These are phyloP conservation scores for Cutaneotrichosporon mucoides DNA, from an alignment of 1,284 basidiomycete species.

Conservation along the genomic window DNA sequence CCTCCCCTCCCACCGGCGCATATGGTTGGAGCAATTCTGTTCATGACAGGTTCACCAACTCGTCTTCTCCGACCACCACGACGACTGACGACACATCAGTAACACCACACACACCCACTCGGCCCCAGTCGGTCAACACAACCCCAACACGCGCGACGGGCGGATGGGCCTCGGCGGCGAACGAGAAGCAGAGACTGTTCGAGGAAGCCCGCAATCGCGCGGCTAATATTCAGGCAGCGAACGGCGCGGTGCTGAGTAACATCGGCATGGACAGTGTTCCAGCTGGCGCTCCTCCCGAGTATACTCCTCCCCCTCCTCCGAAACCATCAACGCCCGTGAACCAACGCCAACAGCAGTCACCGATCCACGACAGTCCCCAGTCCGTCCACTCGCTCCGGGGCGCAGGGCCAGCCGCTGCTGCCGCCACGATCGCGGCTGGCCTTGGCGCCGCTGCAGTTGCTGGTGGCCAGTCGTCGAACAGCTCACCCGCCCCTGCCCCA, in stretches of 20 bases:
- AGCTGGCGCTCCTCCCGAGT: slow-evolving; percentile 12
- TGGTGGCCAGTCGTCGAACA: neutral
- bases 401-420: too few relatives aligned
- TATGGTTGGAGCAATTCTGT: neutral
- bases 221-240: slow-evolving; percentile 49
- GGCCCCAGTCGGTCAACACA: neutral
- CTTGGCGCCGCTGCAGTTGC: neutral
- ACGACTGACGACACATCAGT: neutral
- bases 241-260: slow-evolving; percentile 30
- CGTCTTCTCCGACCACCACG: neutral
- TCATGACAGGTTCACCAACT: neutral
- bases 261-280: slow-evolving; percentile 27
- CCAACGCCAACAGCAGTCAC: neutral
- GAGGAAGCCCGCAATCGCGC: slow-evolving; percentile 62
- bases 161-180: slow-evolving; percentile 28
- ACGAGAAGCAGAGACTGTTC: slow-evolving; percentile 56
- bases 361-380: slow-evolving; percentile 1
- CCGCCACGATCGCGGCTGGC: too few relatives aligned
- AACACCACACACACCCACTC: neutral
- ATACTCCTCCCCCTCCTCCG: slow-evolving; percentile 6
- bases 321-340: neutral
- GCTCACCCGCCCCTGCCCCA: neutral
- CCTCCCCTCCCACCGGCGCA: neutral
- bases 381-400: neutral
- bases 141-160: neutral